phyloP scores from a whole-genome alignment of 1,284 basidiomycete species.

The Rhodotorula sp. region DNA sequence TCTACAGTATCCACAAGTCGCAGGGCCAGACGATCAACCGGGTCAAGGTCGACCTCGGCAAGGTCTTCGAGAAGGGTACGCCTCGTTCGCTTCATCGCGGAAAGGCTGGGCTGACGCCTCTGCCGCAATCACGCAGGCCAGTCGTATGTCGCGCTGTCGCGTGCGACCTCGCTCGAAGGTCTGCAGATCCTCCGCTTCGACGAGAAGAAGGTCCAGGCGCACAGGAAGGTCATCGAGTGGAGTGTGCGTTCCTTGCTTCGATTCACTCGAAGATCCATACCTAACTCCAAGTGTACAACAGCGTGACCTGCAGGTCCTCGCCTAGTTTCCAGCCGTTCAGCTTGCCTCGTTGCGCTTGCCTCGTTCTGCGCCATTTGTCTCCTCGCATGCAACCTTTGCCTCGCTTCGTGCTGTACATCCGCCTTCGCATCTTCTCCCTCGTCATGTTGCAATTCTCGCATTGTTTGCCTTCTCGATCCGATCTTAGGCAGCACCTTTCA shows the following conservation, averaged over 20 bases:
- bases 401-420: not conserved
- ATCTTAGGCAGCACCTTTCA: not conserved
- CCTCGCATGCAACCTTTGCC: not conserved
- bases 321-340: not conserved
- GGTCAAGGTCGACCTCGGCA: constrained; percentile 64
- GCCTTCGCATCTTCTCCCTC: not conserved
- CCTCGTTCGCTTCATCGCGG: not conserved
- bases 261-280: not conserved
- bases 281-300: not conserved
- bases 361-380: not conserved
- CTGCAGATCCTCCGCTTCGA: constrained; percentile 88
- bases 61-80: constrained; percentile 75
- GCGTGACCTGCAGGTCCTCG: constrained; percentile 11
- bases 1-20: constrained; percentile 92
- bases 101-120: not conserved
- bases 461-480: not conserved
- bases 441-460: not conserved
- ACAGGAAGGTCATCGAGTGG: constrained; percentile 46
- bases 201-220: constrained; percentile 64
- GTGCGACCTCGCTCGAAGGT: constrained; percentile 86
- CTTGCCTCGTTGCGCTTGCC: not conserved
- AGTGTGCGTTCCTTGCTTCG: constrained; percentile 23
- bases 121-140: constrained; percentile 59
- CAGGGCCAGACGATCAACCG: constrained; percentile 66
- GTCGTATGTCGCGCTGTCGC: constrained; percentile 86